Evolutionary conservation across 305 asterid species (phyloP).

Genomic region (Plantago lanceolata): DNA sequence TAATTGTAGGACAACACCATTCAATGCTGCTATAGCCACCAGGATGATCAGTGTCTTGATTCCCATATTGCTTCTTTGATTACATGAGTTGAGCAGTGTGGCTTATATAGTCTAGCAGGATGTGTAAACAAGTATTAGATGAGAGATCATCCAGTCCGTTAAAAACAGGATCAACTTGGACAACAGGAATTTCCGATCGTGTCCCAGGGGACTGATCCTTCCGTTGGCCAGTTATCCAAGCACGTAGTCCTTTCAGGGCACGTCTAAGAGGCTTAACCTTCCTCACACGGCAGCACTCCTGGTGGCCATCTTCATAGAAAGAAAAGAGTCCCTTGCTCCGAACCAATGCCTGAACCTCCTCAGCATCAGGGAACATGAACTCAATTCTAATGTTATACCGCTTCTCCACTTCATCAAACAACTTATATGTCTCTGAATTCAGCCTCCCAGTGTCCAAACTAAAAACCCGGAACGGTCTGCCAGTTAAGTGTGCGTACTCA

Average conservation of each 20-base stretch:
- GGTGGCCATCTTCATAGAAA: slow-evolving; percentile 94
- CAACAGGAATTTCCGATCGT: slow-evolving; percentile 78
- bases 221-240: slow-evolving; percentile 98
- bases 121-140: neutral
- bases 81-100: neutral
- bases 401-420: slow-evolving; percentile 75
- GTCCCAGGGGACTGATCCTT: slow-evolving; percentile 99
- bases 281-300: slow-evolving; percentile 95
- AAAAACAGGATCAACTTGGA: slow-evolving; percentile 86
- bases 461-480: slow-evolving; percentile 84
- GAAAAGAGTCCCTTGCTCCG: slow-evolving; percentile 89
- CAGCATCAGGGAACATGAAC: slow-evolving; percentile 69
- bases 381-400: slow-evolving; percentile 66
- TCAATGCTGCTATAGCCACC: slow-evolving; percentile 22
- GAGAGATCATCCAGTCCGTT: slow-evolving; percentile 55
- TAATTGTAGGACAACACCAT: too few relatives aligned
- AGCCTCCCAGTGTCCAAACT: slow-evolving; percentile 88
- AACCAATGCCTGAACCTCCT: slow-evolving; percentile 44
- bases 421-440: slow-evolving; percentile 76
- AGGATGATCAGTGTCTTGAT: slow-evolving; percentile 27
- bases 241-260: slow-evolving; percentile 80
- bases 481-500: slow-evolving; percentile 80
- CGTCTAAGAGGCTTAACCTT: slow-evolving; percentile 80
- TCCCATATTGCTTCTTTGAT: slow-evolving; percentile 20
- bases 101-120: neutral